Percentiles rank a stretch among this genome's conserved stretches.
Conservation (phyloP, 352 stramenopile genomes). For the Globisporangium spinosum region DNA sequence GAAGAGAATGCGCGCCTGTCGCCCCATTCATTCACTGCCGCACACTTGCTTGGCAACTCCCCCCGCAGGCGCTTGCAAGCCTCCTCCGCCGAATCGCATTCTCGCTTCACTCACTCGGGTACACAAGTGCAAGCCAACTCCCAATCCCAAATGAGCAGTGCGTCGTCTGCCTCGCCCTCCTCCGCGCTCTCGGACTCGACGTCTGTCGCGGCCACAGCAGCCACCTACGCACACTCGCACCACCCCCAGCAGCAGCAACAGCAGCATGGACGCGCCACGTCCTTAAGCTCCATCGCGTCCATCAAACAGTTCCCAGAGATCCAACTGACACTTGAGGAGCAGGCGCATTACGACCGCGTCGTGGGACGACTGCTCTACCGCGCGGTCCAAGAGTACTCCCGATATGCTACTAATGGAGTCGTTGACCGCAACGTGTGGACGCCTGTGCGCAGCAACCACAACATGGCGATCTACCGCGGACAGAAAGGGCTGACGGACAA, state of each 20-base stretch:
- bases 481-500: slow-evolving; percentile 6
- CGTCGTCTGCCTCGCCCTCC: neutral
- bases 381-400: neutral
- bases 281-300: neutral
- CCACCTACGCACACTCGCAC: neutral
- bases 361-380: neutral
- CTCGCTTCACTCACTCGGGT: neutral
- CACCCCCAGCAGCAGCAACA: neutral
- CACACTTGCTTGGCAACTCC: neutral
- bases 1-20: neutral
- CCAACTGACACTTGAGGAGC: neutral
- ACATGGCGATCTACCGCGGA: slow-evolving; percentile 20
- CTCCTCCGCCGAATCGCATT: neutral
- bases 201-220: neutral
- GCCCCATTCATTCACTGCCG: neutral
- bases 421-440: slow-evolving; percentile 17
- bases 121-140: neutral
- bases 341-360: neutral
- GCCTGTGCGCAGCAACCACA: slow-evolving; percentile 12
- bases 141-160: neutral
- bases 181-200: neutral
- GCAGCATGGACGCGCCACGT: neutral
- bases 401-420: neutral
- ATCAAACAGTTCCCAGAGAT: neutral
- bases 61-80: too few species aligned